phyloP scores from a whole-genome alignment of 495 filamentous ascomycete genomes.

The Penicillium roqueforti region DNA sequence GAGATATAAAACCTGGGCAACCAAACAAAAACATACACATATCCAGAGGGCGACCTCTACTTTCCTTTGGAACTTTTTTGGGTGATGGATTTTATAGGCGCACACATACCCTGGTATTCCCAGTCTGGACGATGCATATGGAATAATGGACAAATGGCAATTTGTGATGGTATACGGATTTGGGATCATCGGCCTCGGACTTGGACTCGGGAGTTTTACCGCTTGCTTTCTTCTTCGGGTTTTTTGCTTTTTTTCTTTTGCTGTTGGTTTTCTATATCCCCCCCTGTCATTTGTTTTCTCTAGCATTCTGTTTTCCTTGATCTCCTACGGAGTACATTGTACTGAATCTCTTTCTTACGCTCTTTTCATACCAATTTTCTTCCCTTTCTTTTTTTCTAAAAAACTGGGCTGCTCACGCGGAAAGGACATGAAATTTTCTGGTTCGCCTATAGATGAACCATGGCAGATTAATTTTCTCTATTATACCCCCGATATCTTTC shows the following conservation, averaged over 20 bases:
- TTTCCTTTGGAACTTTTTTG: slow-evolving; percentile 13
- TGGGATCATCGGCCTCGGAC: slow-evolving; percentile 7
- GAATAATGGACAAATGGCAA: slow-evolving; percentile 13
- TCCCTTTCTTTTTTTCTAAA: slow-evolving; percentile 10
- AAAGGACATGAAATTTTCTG: slow-evolving; percentile 28
- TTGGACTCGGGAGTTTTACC: slow-evolving; percentile 9
- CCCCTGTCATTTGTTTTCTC: slow-evolving; percentile 2
- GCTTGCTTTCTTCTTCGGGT: slow-evolving; percentile 4
- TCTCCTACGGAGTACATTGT: slow-evolving; percentile 6
- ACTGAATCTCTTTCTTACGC: slow-evolving; percentile 10
- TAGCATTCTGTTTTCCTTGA: neutral
- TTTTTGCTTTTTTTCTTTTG: slow-evolving; percentile 5
- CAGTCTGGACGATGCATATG: slow-evolving; percentile 9
- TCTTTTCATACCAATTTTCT: slow-evolving; percentile 13
- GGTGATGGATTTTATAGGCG: slow-evolving; percentile 15
- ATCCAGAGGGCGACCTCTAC: slow-evolving; percentile 29
- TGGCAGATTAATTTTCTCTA: slow-evolving; percentile 19
- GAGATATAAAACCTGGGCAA: neutral
- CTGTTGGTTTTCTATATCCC: slow-evolving; percentile 2
- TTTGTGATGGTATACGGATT: neutral
- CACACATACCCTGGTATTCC: slow-evolving; percentile 3
- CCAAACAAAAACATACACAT: slow-evolving; percentile 20
- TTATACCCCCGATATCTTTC: slow-evolving; percentile 23
- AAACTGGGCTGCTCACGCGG: slow-evolving; percentile 33
- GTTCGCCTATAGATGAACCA: slow-evolving; percentile 17